Evolutionary conservation across 306 rosid species (phyloP).

Genomic region (Castanea mollissima): DNA sequence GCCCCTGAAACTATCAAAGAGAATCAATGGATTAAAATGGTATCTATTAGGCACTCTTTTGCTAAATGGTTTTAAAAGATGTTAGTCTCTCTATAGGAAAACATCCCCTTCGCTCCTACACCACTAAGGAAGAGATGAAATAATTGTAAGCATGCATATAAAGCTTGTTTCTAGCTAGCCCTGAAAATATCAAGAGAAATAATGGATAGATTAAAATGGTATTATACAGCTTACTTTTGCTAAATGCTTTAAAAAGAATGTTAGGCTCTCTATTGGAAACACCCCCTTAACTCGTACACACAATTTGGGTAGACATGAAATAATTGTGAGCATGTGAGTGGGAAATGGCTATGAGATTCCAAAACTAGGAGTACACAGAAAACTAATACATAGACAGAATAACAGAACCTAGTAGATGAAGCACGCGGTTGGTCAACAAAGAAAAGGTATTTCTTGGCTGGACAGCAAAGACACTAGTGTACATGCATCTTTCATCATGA

Average conservation of each 20-base stretch:
- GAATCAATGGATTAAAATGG: too few relatives aligned
- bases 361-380: background rate
- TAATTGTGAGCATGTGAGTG: background rate
- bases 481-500: slow-evolving; percentile 30
- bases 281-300: background rate
- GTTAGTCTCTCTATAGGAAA: too few relatives aligned
- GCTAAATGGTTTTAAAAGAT: too few relatives aligned
- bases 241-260: too few relatives aligned
- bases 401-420: background rate
- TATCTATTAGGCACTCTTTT: too few relatives aligned
- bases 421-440: slow-evolving; percentile 42
- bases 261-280: background rate
- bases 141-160: background rate
- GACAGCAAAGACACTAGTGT: background rate
- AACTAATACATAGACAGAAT: background rate
- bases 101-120: too few relatives aligned
- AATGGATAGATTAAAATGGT: too few relatives aligned
- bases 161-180: too few relatives aligned
- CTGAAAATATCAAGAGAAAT: too few relatives aligned
- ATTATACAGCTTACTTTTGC: too few relatives aligned
- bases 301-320: background rate
- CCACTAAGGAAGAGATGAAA: background rate
- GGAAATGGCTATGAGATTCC: background rate
- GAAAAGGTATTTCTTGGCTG: slow-evolving; percentile 38
- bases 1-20: too few relatives aligned